A percentile compares a stretch with the other conserved stretches of the same genome.
Conservation (phyloP, 164 flowering plant genomes). For the Liriodendron chinense region DNA sequence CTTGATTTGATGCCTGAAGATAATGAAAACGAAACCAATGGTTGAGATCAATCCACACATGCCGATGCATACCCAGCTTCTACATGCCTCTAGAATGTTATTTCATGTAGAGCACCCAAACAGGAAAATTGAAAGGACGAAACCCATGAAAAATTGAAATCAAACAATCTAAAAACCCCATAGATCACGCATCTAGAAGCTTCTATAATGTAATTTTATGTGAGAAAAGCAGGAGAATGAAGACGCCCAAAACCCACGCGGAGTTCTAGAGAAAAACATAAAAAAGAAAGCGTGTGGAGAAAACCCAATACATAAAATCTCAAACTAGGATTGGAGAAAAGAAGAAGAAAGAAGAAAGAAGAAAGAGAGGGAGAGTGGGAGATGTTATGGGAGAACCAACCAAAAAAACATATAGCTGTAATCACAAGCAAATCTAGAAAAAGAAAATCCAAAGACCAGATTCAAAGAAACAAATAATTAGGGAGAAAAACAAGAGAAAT, state of each 20-base stretch:
- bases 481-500: background rate
- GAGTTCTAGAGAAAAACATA: background rate
- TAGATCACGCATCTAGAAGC: background rate
- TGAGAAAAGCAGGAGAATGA: background rate
- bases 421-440: background rate
- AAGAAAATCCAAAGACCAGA: background rate
- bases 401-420: background rate
- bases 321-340: background rate
- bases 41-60: background rate
- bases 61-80: background rate
- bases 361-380: background rate
- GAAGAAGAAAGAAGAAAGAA: background rate
- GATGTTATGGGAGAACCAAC: background rate
- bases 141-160: background rate
- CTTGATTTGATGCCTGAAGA: constrained; percentile 18
- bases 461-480: background rate
- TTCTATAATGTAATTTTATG: constrained; percentile 7
- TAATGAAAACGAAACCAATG: constrained; percentile 20
- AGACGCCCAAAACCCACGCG: background rate
- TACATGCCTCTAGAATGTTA: constrained; percentile 37
- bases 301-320: constrained; percentile 1
- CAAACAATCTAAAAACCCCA: background rate
- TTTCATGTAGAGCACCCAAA: constrained; percentile 40
- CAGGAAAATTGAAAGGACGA: background rate
- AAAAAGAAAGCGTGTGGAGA: constrained; percentile 1